phyloP scores from a whole-genome alignment of 495 filamentous ascomycete species.

The Penicillium canariense region DNA sequence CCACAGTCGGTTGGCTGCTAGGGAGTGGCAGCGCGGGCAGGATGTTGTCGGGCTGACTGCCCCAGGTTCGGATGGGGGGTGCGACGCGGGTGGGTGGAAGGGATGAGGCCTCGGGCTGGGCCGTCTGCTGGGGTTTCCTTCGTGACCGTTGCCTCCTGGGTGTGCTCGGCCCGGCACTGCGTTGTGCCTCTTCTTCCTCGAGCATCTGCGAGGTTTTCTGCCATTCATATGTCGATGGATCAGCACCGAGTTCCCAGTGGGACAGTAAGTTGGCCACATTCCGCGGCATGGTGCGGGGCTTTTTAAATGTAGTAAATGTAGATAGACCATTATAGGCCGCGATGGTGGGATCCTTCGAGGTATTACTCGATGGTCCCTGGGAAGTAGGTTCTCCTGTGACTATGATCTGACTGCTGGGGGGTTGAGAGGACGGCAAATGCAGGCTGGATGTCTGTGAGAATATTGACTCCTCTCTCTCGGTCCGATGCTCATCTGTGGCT shows the following conservation, averaged over 20 bases:
- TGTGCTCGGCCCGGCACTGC: constrained; percentile 17
- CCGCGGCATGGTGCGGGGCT: constrained; percentile 22
- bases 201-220: constrained; percentile 25
- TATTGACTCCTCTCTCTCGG: background rate
- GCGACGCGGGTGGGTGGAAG: constrained; percentile 28
- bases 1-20: constrained; percentile 41
- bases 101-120: constrained; percentile 18
- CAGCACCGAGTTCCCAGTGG: constrained; percentile 41
- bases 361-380: background rate
- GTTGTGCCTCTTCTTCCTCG: constrained; percentile 21
- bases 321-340: constrained; percentile 29
- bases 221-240: constrained; percentile 43
- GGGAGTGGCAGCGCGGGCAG: constrained; percentile 17
- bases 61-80: constrained; percentile 29
- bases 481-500: background rate
- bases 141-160: constrained; percentile 26
- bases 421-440: constrained; percentile 14
- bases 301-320: constrained; percentile 30
- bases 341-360: background rate
- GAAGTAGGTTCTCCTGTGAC: background rate
- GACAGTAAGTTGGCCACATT: constrained; percentile 36
- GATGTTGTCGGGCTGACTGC: constrained; percentile 39
- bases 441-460: background rate
- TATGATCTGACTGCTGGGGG: constrained; percentile 15
- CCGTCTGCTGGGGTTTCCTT: constrained; percentile 18